Conservation (phyloP, 257 asterid species). For the Nicotiana attenuata region DNA sequence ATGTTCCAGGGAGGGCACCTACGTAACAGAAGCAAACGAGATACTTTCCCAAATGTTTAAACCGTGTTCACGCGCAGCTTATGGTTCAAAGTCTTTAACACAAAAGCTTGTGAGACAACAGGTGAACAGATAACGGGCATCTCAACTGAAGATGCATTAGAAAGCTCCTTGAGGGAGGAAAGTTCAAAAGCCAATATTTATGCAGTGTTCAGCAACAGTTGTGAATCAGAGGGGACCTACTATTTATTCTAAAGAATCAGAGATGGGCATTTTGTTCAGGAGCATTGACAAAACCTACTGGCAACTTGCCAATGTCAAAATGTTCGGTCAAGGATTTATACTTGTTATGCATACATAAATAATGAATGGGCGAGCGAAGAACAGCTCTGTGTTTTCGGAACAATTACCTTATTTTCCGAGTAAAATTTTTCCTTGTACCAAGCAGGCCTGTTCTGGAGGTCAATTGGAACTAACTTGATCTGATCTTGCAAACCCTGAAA, state of each 20-base stretch:
- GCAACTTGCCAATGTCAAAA: neutral
- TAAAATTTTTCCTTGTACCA: constrained; percentile 61
- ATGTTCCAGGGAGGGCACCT: constrained; percentile 69
- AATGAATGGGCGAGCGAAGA: neutral
- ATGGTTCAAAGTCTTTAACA: too few relatives aligned
- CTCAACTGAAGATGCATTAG: too few relatives aligned
- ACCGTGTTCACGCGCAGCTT: too few relatives aligned
- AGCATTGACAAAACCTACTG: neutral
- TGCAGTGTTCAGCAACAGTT: too few relatives aligned
- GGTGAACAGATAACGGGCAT: too few relatives aligned
- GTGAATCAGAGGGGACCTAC: too few relatives aligned
- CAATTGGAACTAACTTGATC: constrained; percentile 48
- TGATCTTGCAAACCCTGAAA: constrained; percentile 48
- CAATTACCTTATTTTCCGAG: constrained; percentile 47
- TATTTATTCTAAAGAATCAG: too few relatives aligned
- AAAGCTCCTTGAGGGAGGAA: too few relatives aligned
- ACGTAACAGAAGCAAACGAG: neutral
- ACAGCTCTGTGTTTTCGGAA: too few relatives aligned
- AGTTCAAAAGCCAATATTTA: too few relatives aligned
- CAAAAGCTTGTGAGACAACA: too few relatives aligned
- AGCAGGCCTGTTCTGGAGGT: constrained; percentile 48
- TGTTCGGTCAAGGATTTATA: neutral
- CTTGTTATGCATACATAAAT: neutral
- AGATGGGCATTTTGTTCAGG: neutral
- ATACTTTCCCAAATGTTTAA: too few relatives aligned